These are phyloP conservation scores for Bryum argenteum DNA, from an alignment of 225 moss, liverwort and hornwort species.

Conservation along the genomic window DNA sequence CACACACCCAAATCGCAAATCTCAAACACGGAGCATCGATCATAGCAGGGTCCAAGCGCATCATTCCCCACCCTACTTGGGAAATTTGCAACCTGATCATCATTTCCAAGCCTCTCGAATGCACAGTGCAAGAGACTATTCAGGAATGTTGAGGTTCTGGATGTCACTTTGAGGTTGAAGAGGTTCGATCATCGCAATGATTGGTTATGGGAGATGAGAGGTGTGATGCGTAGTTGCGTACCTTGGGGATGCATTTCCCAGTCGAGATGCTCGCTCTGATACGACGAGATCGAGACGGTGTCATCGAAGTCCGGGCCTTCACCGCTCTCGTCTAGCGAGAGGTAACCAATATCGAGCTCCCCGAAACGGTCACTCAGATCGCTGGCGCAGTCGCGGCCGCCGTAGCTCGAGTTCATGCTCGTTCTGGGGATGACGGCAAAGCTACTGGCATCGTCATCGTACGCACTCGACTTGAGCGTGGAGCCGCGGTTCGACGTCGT, in stretches of 20 bases:
- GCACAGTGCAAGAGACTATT: no score
- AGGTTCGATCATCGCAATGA: no score
- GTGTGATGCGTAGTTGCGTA: not conserved
- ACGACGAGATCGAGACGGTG: conserved; percentile 55
- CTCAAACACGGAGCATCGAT: not conserved
- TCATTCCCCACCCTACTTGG: no score
- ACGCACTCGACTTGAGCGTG: conserved; percentile 53
- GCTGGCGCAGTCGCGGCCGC: conserved; percentile 36
- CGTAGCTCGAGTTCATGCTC: conserved; percentile 51
- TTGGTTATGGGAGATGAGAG: not conserved
- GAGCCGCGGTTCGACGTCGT: conserved; percentile 41
- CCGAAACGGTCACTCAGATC: conserved; percentile 52
- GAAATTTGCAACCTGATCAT: no score
- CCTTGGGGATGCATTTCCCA: conserved; percentile 36
- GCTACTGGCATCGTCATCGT: conserved; percentile 62
- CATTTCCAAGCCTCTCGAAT: no score
- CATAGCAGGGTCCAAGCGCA: no score
- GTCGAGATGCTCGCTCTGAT: conserved; percentile 42
- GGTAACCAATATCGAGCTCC: conserved; percentile 58
- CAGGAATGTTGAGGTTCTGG: not conserved
- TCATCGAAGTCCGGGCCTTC: conserved; percentile 58
- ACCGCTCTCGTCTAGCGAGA: conserved; percentile 58
- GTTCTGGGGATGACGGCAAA: conserved; percentile 56
- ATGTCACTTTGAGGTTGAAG: no score
- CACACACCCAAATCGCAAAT: not conserved